Conservation (phyloP, 2,329 filamentous ascomycete genomes). For the Fusarium sp. region DNA sequence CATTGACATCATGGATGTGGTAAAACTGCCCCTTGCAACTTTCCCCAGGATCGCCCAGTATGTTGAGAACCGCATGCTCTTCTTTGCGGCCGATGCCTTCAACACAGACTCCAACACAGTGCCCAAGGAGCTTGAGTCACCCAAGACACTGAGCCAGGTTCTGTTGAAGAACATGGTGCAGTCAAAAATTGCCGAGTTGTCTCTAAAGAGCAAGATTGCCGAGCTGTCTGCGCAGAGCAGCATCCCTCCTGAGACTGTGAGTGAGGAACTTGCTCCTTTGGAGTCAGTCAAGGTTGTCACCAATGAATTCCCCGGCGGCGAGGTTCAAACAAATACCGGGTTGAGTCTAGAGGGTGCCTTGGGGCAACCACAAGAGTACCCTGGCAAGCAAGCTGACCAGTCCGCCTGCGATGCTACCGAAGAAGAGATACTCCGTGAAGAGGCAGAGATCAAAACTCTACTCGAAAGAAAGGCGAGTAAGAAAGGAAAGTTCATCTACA, state of each 20-base stretch:
- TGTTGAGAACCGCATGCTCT: neutral
- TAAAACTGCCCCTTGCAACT: neutral
- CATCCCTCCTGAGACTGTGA: neutral
- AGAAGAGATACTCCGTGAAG: neutral
- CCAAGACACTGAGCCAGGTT: neutral
- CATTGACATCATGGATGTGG: rapidly evolving
- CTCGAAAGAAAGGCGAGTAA: neutral
- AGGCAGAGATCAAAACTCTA: neutral
- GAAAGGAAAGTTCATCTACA: neutral
- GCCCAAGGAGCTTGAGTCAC: neutral
- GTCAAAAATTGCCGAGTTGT: neutral
- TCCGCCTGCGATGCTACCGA: neutral
- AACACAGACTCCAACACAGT: neutral
- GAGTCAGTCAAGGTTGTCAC: no score
- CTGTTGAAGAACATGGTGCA: neutral
- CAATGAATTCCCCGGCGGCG: no score
- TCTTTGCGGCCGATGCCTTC: neutral
- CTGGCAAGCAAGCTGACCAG: no score
- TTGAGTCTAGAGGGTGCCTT: no score
- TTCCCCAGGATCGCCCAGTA: neutral
- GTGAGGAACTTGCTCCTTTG: no score
- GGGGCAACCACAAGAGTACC: no score
- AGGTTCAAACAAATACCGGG: no score
- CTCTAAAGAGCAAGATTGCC: neutral
- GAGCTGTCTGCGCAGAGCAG: no score